These are phyloP conservation scores for Phytopythium montanum DNA, from an alignment of 352 stramenopile genomes.

Conservation along the genomic window DNA sequence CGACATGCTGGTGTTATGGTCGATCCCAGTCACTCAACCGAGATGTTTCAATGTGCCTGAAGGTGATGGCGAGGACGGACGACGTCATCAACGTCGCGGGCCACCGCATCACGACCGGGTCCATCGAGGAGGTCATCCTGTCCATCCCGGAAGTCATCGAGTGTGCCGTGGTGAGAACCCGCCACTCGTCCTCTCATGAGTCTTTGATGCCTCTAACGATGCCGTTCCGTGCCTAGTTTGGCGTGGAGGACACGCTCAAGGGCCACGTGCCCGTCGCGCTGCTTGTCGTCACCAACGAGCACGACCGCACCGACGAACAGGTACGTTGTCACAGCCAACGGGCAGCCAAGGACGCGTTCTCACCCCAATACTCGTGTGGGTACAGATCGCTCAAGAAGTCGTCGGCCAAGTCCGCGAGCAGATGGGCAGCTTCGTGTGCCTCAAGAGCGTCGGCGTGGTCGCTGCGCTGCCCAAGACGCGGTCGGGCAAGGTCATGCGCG, in stretches of 20 bases:
- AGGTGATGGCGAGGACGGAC: conserved; percentile 90
- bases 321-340: conserved; percentile 7
- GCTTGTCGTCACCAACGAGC: conserved; percentile 41
- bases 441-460: conserved; percentile 94
- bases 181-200: neutral
- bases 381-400: conserved; percentile 34
- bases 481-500: conserved; percentile 97
- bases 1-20: neutral
- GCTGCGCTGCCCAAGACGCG: conserved; percentile 94
- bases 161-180: conserved; percentile 57
- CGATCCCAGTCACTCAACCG: neutral
- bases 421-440: conserved; percentile 96
- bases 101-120: conserved; percentile 83
- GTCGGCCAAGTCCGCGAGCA: conserved; percentile 80
- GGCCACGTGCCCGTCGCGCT: conserved; percentile 40
- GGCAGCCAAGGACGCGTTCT: neutral
- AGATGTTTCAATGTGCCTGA: neutral
- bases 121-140: conserved; percentile 90
- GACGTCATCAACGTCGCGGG: conserved; percentile 91
- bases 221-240: conserved; percentile 25
- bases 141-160: conserved; percentile 82
- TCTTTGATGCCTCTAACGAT: neutral
- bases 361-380: no score
- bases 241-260: conserved; percentile 37
- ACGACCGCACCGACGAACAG: conserved; percentile 28